These are phyloP conservation scores for Lonicera japonica DNA, from an alignment of 129 eudicot species.

Conservation along the genomic window DNA sequence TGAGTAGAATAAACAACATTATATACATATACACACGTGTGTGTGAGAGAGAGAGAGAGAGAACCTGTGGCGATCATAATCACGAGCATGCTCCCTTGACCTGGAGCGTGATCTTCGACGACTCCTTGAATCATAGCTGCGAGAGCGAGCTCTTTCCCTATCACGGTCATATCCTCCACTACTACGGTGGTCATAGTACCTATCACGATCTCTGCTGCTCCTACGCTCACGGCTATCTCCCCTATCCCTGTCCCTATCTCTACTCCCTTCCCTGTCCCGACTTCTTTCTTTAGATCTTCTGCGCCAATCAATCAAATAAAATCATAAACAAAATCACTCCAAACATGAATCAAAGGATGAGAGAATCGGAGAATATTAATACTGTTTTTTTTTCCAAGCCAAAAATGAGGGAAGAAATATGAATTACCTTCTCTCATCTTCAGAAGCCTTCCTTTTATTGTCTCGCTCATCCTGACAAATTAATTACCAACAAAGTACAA, in stretches of 20 bases:
- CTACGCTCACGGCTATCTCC: constrained; percentile 67
- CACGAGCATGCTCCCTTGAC: constrained; percentile 71
- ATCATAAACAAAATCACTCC: not conserved
- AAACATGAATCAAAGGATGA: not conserved
- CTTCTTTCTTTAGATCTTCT: constrained; percentile 88
- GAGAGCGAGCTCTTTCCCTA: constrained; percentile 55
- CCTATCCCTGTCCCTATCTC: constrained; percentile 62
- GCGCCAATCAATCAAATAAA: constrained; percentile 1
- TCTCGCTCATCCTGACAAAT: constrained; percentile 80
- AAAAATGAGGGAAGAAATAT: not conserved
- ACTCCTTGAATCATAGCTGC: constrained; percentile 71
- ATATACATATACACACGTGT: too few relatives aligned
- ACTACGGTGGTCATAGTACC: constrained; percentile 40
- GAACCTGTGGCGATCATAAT: constrained; percentile 85
- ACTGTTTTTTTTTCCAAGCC: not conserved
- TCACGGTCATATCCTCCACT: constrained; percentile 67
- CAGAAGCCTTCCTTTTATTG: constrained; percentile 62
- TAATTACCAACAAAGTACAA: constrained; percentile 14
- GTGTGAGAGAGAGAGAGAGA: not conserved
- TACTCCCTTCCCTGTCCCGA: constrained; percentile 61
- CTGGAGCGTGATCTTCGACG: constrained; percentile 82
- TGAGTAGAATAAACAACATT: too few relatives aligned
- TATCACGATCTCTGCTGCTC: constrained; percentile 79
- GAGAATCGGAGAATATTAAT: too few relatives aligned
- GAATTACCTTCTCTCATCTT: constrained; percentile 82